Percentiles rank a stretch among this genome's conserved stretches.
These are phyloP conservation scores for Leccinum fuscescens DNA, from an alignment of 1,284 basidiomycete genomes.

Conservation along the genomic window DNA sequence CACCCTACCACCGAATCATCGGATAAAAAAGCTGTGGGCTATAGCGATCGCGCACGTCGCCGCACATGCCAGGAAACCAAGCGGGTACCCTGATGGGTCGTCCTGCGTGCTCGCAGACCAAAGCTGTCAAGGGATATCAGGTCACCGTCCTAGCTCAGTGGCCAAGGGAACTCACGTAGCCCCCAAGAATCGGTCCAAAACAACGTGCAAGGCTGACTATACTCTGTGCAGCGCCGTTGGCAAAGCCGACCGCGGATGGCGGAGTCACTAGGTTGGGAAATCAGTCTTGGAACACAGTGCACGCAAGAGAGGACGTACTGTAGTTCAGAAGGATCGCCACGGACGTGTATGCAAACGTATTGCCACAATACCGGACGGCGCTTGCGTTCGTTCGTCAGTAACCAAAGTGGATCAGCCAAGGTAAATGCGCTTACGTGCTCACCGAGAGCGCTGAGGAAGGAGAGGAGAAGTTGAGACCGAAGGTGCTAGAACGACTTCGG, in stretches of 20 bases:
- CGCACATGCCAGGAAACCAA: constrained; percentile 70
- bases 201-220: constrained; percentile 81
- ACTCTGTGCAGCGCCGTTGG: constrained; percentile 81
- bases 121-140: constrained; percentile 43
- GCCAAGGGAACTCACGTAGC: constrained; percentile 51
- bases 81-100: constrained; percentile 65
- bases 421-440: constrained; percentile 63
- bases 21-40: constrained; percentile 72
- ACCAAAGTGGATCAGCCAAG: background rate
- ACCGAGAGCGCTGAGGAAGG: constrained; percentile 52
- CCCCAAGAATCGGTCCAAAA: constrained; percentile 74
- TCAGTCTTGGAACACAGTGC: background rate
- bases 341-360: constrained; percentile 75
- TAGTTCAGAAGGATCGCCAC: constrained; percentile 80
- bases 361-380: constrained; percentile 72
- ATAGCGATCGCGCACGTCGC: constrained; percentile 59
- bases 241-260: constrained; percentile 69
- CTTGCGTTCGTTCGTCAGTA: constrained; percentile 35
- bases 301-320: constrained; percentile 44
- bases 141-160: background rate
- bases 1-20: constrained; percentile 35
- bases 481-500: background rate
- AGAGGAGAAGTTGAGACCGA: constrained; percentile 10
- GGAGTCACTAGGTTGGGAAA: constrained; percentile 62
- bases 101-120: constrained; percentile 73